Evolutionary conservation across 148 eudicot genomes (phyloP), one percentile per base, ranked within the genome.

Genomic region (Simmondsia chinensis): DNA sequence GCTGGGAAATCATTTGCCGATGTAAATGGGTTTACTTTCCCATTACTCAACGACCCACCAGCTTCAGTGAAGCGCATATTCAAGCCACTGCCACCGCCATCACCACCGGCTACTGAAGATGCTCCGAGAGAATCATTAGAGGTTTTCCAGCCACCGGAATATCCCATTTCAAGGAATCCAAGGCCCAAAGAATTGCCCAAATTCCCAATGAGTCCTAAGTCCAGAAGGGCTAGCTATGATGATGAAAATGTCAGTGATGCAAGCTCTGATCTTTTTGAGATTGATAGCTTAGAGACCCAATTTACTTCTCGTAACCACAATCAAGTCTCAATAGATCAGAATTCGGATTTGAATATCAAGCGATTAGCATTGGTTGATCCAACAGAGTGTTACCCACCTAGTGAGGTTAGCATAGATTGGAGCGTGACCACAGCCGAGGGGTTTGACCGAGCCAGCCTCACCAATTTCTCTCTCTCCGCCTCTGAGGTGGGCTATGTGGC

Each of bases 381-480:
- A 3, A 79, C 82, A 2, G 96, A 82, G 39, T 73, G 93, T 19
- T 87, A 87, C 36, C 82, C 82, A 30, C 94, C 96, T 36, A 78
- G 83, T 61, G 96, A 87, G 54, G 88, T 72, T 0, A 87, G 96
- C 57, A 57, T 87, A 5, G 94, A 76, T 43, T 87, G 96, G 94
- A 87, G 96, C 57, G 94, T 87, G 14, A 77, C 85, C 4, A 87
- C 96, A 0, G 96, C 85, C 7, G 94, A 87, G 51, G 94, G 85
- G 9, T 87, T 73, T 23, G 96, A 82, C 41, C 61, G 71, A 5
- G 77, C 74, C 4, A 87, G 94, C 33, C 53, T 87, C 4, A 60
- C 80, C 0, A 83, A 77, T 15, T 74, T 76, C 64, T 76, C 96
- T 1, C 34, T 72, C 29, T 51, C 71, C 2, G 83, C 80, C 2